Evolutionary conservation across 768 basidiomycete species (phyloP).

Genomic region (Kwoniella heveanensis): DNA sequence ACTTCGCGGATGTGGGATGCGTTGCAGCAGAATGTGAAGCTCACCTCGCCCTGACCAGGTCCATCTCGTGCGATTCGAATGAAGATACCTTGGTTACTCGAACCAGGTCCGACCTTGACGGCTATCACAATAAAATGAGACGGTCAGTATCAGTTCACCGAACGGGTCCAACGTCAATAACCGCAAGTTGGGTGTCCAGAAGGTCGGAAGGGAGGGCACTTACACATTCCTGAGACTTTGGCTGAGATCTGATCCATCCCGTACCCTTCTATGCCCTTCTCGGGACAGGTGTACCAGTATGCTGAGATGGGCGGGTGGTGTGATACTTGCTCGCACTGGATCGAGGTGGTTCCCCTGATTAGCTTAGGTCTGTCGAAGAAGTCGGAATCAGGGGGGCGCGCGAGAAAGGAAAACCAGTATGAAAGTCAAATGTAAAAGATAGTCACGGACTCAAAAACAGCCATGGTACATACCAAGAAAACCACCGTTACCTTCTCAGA

Average conservation of each 20-base stretch:
- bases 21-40: no score
- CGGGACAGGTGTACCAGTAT: constrained; percentile 75
- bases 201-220: no score
- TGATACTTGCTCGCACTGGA: constrained; percentile 83
- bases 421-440: no score
- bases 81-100: constrained; percentile 85
- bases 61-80: constrained; percentile 72
- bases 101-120: constrained; percentile 64
- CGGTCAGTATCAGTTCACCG: no score
- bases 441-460: no score
- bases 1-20: no score
- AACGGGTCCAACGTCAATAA: no score
- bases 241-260: constrained; percentile 91
- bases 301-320: constrained; percentile 96
- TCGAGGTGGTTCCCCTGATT: no score
- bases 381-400: no score
- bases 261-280: constrained; percentile 67
- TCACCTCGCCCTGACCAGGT: constrained; percentile 69
- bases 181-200: no score
- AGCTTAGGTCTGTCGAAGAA: neutral
- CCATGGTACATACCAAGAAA: constrained; percentile 63
- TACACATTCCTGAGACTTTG: constrained; percentile 79
- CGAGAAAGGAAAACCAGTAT: no score
- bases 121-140: no score
- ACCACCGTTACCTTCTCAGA: constrained; percentile 66